A percentile compares a stretch with the other conserved stretches of the same genome.
Conservation (phyloP, 192 early-diverging fungal species). For the Entrophospora sp. region DNA sequence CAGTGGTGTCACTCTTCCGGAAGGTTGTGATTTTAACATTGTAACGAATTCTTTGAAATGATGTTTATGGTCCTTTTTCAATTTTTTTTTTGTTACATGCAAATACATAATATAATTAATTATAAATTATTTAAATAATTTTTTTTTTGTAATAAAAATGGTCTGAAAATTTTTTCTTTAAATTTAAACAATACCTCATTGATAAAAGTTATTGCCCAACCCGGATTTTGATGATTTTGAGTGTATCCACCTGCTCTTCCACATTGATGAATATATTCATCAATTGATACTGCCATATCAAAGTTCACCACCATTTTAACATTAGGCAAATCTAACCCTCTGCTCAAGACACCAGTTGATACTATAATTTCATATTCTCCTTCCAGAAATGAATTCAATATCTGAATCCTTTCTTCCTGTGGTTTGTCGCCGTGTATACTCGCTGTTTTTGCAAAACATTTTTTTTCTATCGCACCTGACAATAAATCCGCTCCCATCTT, state of each 20-base stretch:
- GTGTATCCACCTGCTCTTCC: conserved; percentile 36
- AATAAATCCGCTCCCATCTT: conserved; percentile 44
- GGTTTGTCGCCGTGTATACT: conserved; percentile 45
- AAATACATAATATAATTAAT: background rate
- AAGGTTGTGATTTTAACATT: conserved; percentile 30
- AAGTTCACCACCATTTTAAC: conserved; percentile 47
- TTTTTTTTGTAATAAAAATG: background rate
- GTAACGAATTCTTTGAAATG: conserved; percentile 37
- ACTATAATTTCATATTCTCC: conserved; percentile 35
- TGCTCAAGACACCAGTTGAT: conserved; percentile 41
- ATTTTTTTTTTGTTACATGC: too few species aligned
- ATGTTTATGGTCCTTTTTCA: conserved; percentile 34
- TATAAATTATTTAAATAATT: background rate
- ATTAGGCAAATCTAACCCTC: conserved; percentile 40
- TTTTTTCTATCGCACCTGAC: conserved; percentile 33
- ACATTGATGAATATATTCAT: conserved; percentile 49
- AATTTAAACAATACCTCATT: conserved; percentile 29
- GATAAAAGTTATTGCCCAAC: conserved; percentile 52
- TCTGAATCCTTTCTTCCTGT: conserved; percentile 31
- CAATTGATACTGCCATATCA: conserved; percentile 49
- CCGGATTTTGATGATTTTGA: too few species aligned
- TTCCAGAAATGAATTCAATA: conserved; percentile 27
- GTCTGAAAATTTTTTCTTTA: background rate
- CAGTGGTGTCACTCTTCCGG: conserved; percentile 40
- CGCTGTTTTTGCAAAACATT: conserved; percentile 26